Evolutionary conservation across 352 stramenopile species (phyloP).

Genomic region (Hyaloperonospora brassicae): DNA sequence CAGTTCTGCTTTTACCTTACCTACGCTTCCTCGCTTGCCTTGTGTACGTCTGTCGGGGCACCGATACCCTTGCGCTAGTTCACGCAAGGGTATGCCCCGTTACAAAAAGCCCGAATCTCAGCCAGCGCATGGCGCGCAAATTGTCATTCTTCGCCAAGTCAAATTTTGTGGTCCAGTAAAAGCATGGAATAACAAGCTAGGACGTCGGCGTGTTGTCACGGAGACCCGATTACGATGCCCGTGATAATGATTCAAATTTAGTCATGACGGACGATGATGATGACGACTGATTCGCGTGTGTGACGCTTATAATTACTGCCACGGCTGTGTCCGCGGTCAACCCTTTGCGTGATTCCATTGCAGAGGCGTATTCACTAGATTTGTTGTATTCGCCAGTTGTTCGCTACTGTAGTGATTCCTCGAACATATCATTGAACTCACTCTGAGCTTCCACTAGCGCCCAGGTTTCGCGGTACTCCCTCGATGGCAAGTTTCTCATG

Average conservation of each 20-base stretch:
- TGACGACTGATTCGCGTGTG: not conserved
- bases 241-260: not conserved
- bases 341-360: not conserved
- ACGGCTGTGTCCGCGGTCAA: constrained; percentile 1
- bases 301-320: not conserved
- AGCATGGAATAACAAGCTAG: too few species aligned
- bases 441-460: not conserved
- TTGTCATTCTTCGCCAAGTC: not conserved
- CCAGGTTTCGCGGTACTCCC: not conserved
- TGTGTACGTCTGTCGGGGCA: too few species aligned
- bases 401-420: not conserved
- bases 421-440: not conserved
- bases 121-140: not conserved
- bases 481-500: too few species aligned
- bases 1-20: too few species aligned
- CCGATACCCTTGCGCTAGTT: too few species aligned
- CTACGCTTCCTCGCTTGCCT: too few species aligned
- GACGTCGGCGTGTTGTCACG: too few species aligned
- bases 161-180: too few species aligned
- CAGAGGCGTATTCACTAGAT: not conserved
- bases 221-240: too few species aligned
- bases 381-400: not conserved
- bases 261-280: not conserved
- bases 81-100: too few species aligned
- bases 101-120: too few species aligned